Base-by-base conservation (phyloP, 176 grass and related monocot genomes). In the Avena atlantica region DNA sequence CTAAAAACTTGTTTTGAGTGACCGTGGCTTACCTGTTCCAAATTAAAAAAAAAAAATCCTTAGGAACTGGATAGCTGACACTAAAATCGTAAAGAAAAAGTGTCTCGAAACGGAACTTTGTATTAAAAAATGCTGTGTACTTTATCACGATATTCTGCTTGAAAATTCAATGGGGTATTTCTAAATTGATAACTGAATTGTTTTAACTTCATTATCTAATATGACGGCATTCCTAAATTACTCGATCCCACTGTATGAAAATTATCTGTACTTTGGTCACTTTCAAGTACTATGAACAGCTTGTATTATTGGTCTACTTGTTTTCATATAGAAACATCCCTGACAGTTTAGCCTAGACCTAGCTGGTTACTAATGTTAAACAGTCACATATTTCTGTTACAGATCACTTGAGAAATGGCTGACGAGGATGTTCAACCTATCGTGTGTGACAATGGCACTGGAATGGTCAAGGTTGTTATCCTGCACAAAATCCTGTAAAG, bases 381-480 rank as follows among this genome's bases (percentile, higher is more conserved):
- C 42, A 60, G 23, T 23, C 55, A 3, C n/a, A 31, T 11, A 66
- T 89, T 84, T 86, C 17, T 76, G 62, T 79, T 68, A 61, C 81
- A 70, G 80, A 60, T 42, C 13, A 78, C 34, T 50, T 44, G 74
- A 90, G n/a, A 65, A 62, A 97, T 97, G 94, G 87, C 94, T 15
- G 94, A 97, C 31, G 94, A 92, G 83, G 94, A 97, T 82, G 90
- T 97, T 80, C 92, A 92, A 34, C 90, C 94, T 56, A 91, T 97
- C 24, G 94, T 97, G 21, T 97, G 94, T 0, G 94, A 94, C 71
- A 97, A 97, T 79, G 94, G 94, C 82, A 97, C 94, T 25, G 94
- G 94, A 83, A 97, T 97, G 94, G 94, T 97, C 58, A 97, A 97
- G 92, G 94, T 96, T 57, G 47, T 76, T 82, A 60, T 79, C 47